Percentiles rank a stretch among this genome's conserved stretches.
Evolutionary conservation across 1,139 yeast genomes (phyloP).

Genomic region (Blastobotrys ciferrii): DNA sequence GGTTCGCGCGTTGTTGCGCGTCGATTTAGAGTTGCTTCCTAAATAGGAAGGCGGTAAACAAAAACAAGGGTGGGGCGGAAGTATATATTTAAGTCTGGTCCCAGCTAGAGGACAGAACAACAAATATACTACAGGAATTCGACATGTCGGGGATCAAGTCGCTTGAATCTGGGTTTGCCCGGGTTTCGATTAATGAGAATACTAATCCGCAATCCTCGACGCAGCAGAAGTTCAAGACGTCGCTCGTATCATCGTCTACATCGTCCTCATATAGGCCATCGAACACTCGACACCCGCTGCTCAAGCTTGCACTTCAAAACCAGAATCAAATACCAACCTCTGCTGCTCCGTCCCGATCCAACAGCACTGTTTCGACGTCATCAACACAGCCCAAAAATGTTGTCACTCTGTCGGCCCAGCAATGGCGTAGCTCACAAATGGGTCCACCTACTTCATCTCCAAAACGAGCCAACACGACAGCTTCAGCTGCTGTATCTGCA

Average conservation of each 20-base stretch:
- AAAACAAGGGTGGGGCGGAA: background rate
- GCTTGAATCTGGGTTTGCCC: slow-evolving; percentile 27
- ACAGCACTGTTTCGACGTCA: slow-evolving; percentile 13
- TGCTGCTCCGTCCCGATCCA: slow-evolving; percentile 2
- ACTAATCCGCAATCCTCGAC: slow-evolving; percentile 8
- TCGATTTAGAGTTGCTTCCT: too few relatives aligned
- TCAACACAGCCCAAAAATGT: slow-evolving; percentile 21
- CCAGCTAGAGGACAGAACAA: background rate
- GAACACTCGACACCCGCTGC: slow-evolving; percentile 29
- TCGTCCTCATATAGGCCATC: slow-evolving; percentile 3
- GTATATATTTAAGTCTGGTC: background rate
- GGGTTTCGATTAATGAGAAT: slow-evolving; percentile 29
- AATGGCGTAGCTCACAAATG: slow-evolving; percentile 29
- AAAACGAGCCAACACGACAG: slow-evolving; percentile 14
- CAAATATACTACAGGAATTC: background rate
- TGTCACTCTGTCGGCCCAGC: slow-evolving; percentile 26
- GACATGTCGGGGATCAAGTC: slow-evolving; percentile 21
- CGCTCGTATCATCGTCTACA: slow-evolving; percentile 7
- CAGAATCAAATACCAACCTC: slow-evolving; percentile 28
- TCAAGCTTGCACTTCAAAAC: slow-evolving; percentile 32
- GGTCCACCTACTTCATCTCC: slow-evolving; percentile 25
- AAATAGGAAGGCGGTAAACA: slow-evolving; percentile 5
- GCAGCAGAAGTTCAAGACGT: slow-evolving; percentile 10
- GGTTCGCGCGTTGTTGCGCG: too few relatives aligned
- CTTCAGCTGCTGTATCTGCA: slow-evolving; percentile 14